Conservation (phyloP, 169 alveolate genomes). For the Miamiensis avidus region DNA sequence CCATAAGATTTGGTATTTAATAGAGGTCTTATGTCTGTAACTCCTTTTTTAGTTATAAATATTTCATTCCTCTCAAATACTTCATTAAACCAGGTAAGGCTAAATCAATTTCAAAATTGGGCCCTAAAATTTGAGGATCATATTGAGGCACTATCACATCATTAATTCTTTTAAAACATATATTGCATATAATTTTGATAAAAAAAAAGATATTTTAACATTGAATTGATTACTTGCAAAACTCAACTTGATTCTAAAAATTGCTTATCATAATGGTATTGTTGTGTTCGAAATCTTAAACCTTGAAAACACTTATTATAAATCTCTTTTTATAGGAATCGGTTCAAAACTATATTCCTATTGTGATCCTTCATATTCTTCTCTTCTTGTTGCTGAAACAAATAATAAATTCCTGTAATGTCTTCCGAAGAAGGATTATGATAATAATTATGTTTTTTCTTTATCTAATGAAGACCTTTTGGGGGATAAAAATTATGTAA, state of each 20-base stretch:
- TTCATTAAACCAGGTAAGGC: constrained; percentile 3
- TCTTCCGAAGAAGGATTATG: constrained; percentile 25
- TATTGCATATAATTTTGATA: too few relatives aligned
- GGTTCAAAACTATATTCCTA: constrained; percentile 2
- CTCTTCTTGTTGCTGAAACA: constrained; percentile 17
- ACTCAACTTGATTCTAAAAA: constrained; percentile 1
- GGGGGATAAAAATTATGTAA: too few relatives aligned
- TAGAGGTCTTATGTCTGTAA: constrained; percentile 23
- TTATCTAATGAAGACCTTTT: constrained; percentile 14
- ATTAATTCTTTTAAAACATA: not conserved
- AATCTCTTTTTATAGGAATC: constrained; percentile 9
- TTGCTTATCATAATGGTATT: constrained; percentile 14
- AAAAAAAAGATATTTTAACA: too few relatives aligned
- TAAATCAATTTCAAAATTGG: constrained; percentile 4
- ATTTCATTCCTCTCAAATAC: constrained; percentile 26
- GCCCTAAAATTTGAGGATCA: constrained; percentile 15
- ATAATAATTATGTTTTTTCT: constrained; percentile 12
- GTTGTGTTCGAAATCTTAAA: constrained; percentile 6
- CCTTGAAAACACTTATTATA: not conserved
- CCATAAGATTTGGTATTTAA: not conserved
- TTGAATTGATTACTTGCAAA: not conserved
- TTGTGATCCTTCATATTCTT: constrained; percentile 13
- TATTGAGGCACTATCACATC: constrained; percentile 9
- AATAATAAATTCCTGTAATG: constrained; percentile 21
- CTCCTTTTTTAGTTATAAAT: not conserved